These are phyloP conservation scores for Alternaria solani DNA, from an alignment of 2,329 filamentous ascomycete genomes.

Conservation along the genomic window DNA sequence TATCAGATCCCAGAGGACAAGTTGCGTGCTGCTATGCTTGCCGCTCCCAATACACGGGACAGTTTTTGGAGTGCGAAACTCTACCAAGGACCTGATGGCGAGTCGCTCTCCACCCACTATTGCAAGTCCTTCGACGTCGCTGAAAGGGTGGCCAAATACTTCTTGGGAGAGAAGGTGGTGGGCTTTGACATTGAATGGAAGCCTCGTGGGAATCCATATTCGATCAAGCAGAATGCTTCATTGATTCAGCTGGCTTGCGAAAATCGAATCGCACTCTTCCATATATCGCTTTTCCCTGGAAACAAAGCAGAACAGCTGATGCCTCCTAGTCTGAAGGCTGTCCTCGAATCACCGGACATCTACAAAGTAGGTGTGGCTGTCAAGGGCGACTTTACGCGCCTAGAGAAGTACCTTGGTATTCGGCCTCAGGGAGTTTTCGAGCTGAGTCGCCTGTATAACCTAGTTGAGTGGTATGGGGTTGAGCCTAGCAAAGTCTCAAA, in stretches of 20 bases:
- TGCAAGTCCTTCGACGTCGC: slow-evolving; percentile 72
- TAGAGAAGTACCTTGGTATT: slow-evolving; percentile 68
- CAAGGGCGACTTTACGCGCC: slow-evolving; percentile 67
- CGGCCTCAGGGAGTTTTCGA: slow-evolving; percentile 75
- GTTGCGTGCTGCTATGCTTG: slow-evolving; percentile 40
- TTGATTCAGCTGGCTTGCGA: slow-evolving; percentile 84
- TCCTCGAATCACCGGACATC: slow-evolving; percentile 75
- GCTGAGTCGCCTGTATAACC: slow-evolving; percentile 80
- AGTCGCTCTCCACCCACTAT: slow-evolving; percentile 76
- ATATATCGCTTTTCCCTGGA: slow-evolving; percentile 65
- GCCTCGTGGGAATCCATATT: slow-evolving; percentile 24
- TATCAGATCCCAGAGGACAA: slow-evolving; percentile 45
- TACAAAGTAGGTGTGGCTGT: slow-evolving; percentile 82
- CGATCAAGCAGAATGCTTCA: slow-evolving; percentile 83
- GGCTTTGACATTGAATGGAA: slow-evolving; percentile 94
- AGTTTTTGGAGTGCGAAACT: slow-evolving; percentile 72
- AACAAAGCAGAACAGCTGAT: slow-evolving; percentile 64
- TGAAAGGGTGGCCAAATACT: slow-evolving; percentile 73
- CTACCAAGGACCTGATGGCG: slow-evolving; percentile 65
- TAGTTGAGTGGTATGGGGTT: slow-evolving; percentile 65
- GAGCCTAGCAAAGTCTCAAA: slow-evolving; percentile 63
- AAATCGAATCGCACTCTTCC: slow-evolving; percentile 80
- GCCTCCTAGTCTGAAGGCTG: slow-evolving; percentile 70
- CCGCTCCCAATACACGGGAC: slow-evolving; percentile 39
- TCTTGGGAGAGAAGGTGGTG: slow-evolving; percentile 73